These are phyloP conservation scores for Melanogaster broomeanus DNA, from an alignment of 768 basidiomycete genomes.

Conservation along the genomic window DNA sequence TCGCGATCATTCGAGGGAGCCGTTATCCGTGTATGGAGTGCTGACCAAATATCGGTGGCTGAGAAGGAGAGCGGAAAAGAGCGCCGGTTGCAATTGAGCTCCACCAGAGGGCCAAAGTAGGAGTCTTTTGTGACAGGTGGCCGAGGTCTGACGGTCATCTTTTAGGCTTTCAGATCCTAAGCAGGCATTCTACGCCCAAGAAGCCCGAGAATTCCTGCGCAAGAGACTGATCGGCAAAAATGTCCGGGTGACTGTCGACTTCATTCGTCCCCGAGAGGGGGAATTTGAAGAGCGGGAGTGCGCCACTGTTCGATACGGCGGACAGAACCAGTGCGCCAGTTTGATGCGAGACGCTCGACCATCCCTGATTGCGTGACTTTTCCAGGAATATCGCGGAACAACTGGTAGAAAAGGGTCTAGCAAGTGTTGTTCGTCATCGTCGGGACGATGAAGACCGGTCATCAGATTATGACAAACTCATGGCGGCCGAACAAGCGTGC, in stretches of 20 bases:
- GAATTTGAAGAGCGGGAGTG: constrained; percentile 94
- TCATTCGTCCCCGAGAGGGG: constrained; percentile 87
- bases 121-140: constrained; percentile 14
- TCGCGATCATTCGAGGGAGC: constrained; percentile 71
- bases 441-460: constrained; percentile 96
- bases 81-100: constrained; percentile 83
- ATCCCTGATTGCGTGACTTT: constrained; percentile 3
- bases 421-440: constrained; percentile 87
- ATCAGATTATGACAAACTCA: constrained; percentile 94
- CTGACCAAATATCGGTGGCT: constrained; percentile 83
- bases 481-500: constrained; percentile 91
- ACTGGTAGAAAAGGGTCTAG: constrained; percentile 90
- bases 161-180: constrained; percentile 80
- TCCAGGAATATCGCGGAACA: constrained; percentile 88
- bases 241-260: constrained; percentile 84
- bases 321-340: constrained; percentile 66
- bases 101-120: constrained; percentile 85
- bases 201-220: constrained; percentile 91
- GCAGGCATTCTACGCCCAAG: constrained; percentile 84
- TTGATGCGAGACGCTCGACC: neutral
- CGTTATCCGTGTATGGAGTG: constrained; percentile 88
- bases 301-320: constrained; percentile 84
- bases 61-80: constrained; percentile 77
- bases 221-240: constrained; percentile 91
- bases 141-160: constrained; percentile 3